A percentile compares a stretch with the other conserved stretches of the same genome.
Conservation (phyloP, 176 grass and related monocot genomes). For the Eleusine coracana region DNA sequence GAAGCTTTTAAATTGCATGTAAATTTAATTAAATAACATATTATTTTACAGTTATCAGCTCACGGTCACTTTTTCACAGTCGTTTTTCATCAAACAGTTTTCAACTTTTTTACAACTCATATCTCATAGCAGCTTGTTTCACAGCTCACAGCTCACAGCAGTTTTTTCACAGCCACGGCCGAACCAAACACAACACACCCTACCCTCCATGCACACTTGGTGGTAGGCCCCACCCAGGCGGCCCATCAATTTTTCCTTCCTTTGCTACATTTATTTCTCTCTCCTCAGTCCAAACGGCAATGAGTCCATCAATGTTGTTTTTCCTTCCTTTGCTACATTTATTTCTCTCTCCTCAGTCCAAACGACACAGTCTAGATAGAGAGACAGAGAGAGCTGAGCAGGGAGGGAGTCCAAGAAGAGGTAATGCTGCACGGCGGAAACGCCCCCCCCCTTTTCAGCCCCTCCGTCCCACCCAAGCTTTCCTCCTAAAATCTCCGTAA, state of each 20-base stretch:
- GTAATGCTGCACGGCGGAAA: slow-evolving; percentile 39
- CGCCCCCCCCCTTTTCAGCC: slow-evolving; percentile 34
- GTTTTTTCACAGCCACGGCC: too few relatives aligned
- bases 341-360: slow-evolving; percentile 12
- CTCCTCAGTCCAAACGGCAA: slow-evolving; percentile 2
- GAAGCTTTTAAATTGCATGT: too few relatives aligned
- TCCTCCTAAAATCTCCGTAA: slow-evolving; percentile 3
- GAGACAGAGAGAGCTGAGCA: neutral
- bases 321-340: neutral
- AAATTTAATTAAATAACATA: too few relatives aligned
- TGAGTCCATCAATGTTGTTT: neutral
- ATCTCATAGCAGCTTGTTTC: too few relatives aligned
- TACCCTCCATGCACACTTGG: slow-evolving; percentile 30
- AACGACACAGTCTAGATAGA: neutral
- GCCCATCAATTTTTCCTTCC: neutral
- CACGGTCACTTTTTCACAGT: too few relatives aligned
- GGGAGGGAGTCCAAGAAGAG: slow-evolving; percentile 24
- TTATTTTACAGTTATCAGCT: too few relatives aligned
- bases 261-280: neutral
- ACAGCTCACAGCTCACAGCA: too few relatives aligned
- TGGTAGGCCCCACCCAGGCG: neutral
- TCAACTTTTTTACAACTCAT: too few relatives aligned
- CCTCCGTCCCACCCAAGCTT: slow-evolving; percentile 31
- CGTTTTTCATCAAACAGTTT: too few relatives aligned
- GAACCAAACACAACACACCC: too few relatives aligned